phyloP scores from a whole-genome alignment of 1,139 yeast genomes.

The Magnusiomyces paraingens region DNA sequence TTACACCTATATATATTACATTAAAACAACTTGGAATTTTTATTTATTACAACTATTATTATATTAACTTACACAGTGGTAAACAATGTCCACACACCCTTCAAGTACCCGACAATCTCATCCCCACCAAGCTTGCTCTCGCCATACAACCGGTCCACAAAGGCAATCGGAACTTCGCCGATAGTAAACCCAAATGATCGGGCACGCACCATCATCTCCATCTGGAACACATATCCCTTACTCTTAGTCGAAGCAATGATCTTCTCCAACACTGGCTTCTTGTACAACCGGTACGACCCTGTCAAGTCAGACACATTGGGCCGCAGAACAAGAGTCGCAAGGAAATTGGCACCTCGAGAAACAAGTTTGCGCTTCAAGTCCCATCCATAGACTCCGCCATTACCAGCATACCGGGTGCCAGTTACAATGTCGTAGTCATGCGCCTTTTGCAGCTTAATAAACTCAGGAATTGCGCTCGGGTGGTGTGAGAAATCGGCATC shows the following conservation, averaged over 20 bases:
- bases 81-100: constrained; percentile 69
- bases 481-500: constrained; percentile 80
- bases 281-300: constrained; percentile 73
- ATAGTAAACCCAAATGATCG: constrained; percentile 62
- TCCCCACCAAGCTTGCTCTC: constrained; percentile 79
- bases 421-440: constrained; percentile 69
- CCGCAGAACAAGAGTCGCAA: constrained; percentile 65
- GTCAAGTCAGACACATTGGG: constrained; percentile 74
- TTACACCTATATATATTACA: no score
- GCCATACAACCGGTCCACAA: constrained; percentile 76
- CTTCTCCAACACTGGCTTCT: constrained; percentile 59
- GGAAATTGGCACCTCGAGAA: constrained; percentile 74
- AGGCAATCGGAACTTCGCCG: constrained; percentile 75
- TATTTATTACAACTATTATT: not conserved
- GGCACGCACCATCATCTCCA: constrained; percentile 88
- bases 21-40: no score
- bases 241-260: constrained; percentile 65
- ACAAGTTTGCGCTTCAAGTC: constrained; percentile 75
- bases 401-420: constrained; percentile 78
- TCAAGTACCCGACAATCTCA: constrained; percentile 70
- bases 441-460: constrained; percentile 61
- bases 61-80: constrained; percentile 43
- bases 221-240: constrained; percentile 81
- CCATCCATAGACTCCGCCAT: constrained; percentile 86
- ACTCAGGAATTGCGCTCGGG: constrained; percentile 74